Evolutionary conservation across 140 eudicot genomes (phyloP).

Genomic region (Erigeron philadelphicus): DNA sequence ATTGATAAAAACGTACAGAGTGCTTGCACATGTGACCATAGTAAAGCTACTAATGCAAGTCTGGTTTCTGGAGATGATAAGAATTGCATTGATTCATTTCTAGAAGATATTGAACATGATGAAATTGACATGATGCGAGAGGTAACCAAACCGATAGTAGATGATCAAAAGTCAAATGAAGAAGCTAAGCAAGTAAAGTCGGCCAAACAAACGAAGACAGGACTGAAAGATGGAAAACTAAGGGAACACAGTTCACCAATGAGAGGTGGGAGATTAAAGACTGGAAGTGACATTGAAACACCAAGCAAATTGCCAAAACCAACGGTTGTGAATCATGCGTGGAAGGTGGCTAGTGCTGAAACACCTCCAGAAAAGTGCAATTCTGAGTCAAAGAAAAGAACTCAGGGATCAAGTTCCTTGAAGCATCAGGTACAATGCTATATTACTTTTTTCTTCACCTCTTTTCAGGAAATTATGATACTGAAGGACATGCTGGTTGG

Average conservation of each 20-base stretch:
- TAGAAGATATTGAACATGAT: constrained; percentile 34
- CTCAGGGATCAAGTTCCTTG: constrained; percentile 44
- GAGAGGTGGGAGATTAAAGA: constrained; percentile 53
- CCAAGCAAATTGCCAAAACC: constrained; percentile 56
- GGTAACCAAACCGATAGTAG: constrained; percentile 36
- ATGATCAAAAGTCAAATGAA: constrained; percentile 34
- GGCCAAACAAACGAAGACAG: constrained; percentile 48
- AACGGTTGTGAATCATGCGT: constrained; percentile 41
- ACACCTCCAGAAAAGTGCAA: constrained; percentile 43
- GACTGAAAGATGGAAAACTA: constrained; percentile 64
- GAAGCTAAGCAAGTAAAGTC: constrained; percentile 56
- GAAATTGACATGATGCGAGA: constrained; percentile 30
- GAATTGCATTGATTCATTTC: constrained; percentile 27
- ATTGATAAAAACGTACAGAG: constrained; percentile 57
- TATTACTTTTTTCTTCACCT: neutral
- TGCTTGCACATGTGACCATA: constrained; percentile 39
- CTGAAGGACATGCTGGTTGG: neutral
- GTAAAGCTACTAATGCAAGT: constrained; percentile 36
- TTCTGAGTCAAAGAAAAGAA: constrained; percentile 53
- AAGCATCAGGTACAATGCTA: constrained; percentile 66
- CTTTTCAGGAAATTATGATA: neutral
- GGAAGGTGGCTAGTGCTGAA: constrained; percentile 50
- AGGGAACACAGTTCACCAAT: constrained; percentile 86
- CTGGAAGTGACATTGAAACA: constrained; percentile 33
- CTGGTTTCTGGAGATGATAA: constrained; percentile 41